phyloP scores from a whole-genome alignment of 2,329 filamentous ascomycete genomes.

The Hypoxylon sp. region DNA sequence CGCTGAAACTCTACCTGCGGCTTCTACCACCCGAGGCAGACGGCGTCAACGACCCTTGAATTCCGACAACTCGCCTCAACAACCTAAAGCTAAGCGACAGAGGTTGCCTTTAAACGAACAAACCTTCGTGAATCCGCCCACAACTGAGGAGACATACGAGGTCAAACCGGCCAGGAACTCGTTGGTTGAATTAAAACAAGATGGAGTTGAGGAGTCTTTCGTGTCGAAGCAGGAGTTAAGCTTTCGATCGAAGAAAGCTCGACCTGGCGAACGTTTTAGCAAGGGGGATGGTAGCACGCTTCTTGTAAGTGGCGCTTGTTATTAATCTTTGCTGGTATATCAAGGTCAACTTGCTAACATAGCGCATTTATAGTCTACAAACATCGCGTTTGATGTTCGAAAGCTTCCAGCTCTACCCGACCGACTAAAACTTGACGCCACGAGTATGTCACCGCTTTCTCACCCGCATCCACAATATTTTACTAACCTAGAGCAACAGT shows the following conservation, averaged over 20 bases:
- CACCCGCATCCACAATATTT: conserved; percentile 4
- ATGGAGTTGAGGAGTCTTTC: conserved; percentile 55
- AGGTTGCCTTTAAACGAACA: conserved; percentile 66
- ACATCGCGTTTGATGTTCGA: conserved; percentile 83
- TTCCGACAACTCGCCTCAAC: conserved; percentile 62
- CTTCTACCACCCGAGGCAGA: conserved; percentile 66
- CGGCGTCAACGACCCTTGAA: conserved; percentile 68
- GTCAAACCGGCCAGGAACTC: conserved; percentile 63
- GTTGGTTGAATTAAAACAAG: conserved; percentile 55
- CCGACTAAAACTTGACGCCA: conserved; percentile 71
- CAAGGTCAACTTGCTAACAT: too few species aligned
- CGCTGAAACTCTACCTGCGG: conserved; percentile 52
- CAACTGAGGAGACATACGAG: conserved; percentile 63
- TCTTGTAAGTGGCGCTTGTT: conserved; percentile 63
- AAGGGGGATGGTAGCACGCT: conserved; percentile 75
- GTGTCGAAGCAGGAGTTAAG: conserved; percentile 62
- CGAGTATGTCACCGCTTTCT: conserved; percentile 60
- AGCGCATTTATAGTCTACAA: conserved; percentile 70
- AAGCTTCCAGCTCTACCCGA: conserved; percentile 85
- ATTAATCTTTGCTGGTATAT: too few species aligned
- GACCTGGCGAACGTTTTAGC: conserved; percentile 67
- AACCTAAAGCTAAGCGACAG: conserved; percentile 71
- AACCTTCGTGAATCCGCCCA: conserved; percentile 62
- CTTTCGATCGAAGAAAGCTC: conserved; percentile 69
- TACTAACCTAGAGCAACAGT: conserved; percentile 53